Base-by-base conservation (phyloP, 192 early-diverging fungal species). In the Oehlia diaphana region DNA sequence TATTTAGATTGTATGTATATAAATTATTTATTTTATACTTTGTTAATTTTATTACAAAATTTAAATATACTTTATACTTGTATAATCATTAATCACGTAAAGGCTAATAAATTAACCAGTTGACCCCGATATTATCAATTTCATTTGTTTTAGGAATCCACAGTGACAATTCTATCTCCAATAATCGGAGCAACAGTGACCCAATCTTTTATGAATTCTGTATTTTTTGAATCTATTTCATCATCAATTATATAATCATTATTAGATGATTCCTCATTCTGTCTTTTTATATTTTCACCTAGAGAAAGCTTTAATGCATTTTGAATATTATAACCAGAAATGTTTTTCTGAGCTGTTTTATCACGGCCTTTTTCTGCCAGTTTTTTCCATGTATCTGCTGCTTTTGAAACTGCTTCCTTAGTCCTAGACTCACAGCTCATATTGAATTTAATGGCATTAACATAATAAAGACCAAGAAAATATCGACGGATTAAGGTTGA, bases 381-480 rank as follows among this genome's bases (percentile, higher is more conserved):
- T 44, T 69, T 66, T 80, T 73, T 76, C 79, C 79, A 76, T 14
- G 26, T 28, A 8, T 23, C 4, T 79, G 50, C 39, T 62, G 58
- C 37, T 72, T 75, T 47, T 64, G 49, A 13, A 81, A 77, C 21
- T 68, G 72, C 49, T 74, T 79, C 79, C 47, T 67, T 21, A 58
- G 69, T 49, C 44, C 69, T 3, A 61, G 70, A 9, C 68, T 58
- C 6, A 63, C 64, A 39, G 39, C 28, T 23, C 63, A 84, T 82
- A 47, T 83, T 82, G 65, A 85, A 87, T 9, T 78, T 84, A 13
- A 89, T 76, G 0, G 92, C 89, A 72, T 89, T 91, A 63, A 87
- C 83, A 19, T 89, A 88, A 47, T 91, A 90, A 50, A 92, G 83
- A 8, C 91, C 91, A 21, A 85, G 70, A 76, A 92, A 90, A 80